Evolutionary conservation across 2,329 filamentous ascomycete species (phyloP), one percentile per base, ranked within the genome.

Genomic region (Chrysoporthe austroafricana): DNA sequence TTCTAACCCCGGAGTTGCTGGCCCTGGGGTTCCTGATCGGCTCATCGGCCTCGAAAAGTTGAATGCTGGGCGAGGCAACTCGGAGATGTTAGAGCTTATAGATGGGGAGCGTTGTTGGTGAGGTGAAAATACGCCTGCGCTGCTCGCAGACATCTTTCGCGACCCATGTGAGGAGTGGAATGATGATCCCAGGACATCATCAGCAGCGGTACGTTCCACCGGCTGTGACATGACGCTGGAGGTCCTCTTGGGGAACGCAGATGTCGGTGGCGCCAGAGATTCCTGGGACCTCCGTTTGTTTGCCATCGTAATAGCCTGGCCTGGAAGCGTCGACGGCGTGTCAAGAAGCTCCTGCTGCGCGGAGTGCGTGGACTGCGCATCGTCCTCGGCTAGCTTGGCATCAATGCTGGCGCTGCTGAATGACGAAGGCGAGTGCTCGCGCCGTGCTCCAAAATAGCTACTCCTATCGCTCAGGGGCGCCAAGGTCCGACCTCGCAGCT

Each of bases 31-130:
- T 70, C 88, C 88, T 69, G 89, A 86, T 75, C 90, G 86, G 77
- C 95, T 97, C 69, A 97, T 80, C 0, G 96, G 96, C 56, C 96
- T 87, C 0, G 96, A 98, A 77, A 98, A 98, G 79, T 99, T 98
- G 80, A 96, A 95, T 0, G 91, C 88, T 0, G 93, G 91, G 18
- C 90, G 87, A 14, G 90, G 88, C 46, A 94, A 75, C 57, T 69
- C 85, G 1, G 94, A 97, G 62, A 88, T 87, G 70, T 97, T 93
- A 1, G 95, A 98, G 70, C 89, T 90, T 48, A 93, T 85, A 0
- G 96, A 98, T 1, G 94, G 93, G 0, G 94, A 97, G 74, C 94
- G 87, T 68, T 89, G 87, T 73, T 88, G 83, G 18, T 86, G 84
- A 67, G 90, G 90, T 34, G 91, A 82, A 39, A 84, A 79, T 18